Conservation (phyloP, 768 basidiomycete species). For the Amanita exitialis region DNA sequence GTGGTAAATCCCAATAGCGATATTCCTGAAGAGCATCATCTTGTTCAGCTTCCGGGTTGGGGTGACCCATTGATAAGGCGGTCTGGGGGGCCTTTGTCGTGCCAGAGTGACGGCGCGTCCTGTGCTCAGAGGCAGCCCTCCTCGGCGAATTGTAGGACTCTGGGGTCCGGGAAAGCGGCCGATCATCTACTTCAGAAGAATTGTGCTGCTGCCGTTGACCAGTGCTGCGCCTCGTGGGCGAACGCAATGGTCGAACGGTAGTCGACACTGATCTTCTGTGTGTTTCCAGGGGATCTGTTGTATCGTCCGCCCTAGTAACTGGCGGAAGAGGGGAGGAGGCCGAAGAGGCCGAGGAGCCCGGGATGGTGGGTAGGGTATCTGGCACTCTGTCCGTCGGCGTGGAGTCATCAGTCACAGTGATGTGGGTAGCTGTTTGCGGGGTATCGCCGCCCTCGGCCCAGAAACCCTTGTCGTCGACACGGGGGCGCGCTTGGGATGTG, state of each 20-base stretch:
- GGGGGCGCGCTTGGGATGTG: neutral
- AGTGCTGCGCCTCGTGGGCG: neutral
- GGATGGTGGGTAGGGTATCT: constrained; percentile 1
- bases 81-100: neutral
- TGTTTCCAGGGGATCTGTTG: neutral
- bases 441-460: neutral
- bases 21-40: neutral
- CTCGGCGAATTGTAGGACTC: neutral
- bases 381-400: neutral
- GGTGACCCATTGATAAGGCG: neutral
- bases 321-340: neutral
- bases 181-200: neutral
- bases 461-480: neutral
- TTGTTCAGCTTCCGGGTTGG: neutral
- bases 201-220: neutral
- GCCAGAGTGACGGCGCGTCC: neutral
- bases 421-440: neutral
- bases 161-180: neutral
- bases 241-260: neutral
- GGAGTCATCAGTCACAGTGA: neutral
- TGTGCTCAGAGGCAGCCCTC: neutral
- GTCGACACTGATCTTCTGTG: neutral
- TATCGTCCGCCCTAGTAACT: neutral
- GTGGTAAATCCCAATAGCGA: neutral
- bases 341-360: constrained; percentile 1